Evolutionary conservation across 257 asterid genomes (phyloP).

Genomic region (Solanum etuberosum): DNA sequence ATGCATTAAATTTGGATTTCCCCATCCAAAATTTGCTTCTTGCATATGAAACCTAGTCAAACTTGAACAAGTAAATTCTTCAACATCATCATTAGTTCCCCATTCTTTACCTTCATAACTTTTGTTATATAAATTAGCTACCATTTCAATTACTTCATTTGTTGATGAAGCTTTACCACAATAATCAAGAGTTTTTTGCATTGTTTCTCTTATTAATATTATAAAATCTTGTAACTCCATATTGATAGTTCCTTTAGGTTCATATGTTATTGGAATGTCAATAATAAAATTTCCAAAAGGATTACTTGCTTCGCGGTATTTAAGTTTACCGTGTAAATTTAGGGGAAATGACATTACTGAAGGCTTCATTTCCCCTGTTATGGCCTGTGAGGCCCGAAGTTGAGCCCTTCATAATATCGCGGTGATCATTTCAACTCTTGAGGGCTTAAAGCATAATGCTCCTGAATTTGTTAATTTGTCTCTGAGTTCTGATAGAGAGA

Average conservation of each 20-base stretch:
- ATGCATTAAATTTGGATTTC: neutral
- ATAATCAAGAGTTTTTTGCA: neutral
- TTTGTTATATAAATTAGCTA: neutral
- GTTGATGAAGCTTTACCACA: neutral
- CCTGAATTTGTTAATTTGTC: neutral
- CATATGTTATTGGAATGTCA: neutral
- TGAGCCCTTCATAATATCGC: neutral
- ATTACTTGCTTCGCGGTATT: neutral
- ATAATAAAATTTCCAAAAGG: constrained; percentile 3
- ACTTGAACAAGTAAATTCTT: neutral
- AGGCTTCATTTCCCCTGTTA: neutral
- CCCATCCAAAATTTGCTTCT: neutral
- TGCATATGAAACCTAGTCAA: neutral
- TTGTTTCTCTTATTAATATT: neutral
- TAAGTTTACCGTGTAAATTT: neutral
- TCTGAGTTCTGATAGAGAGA: neutral
- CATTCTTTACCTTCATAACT: neutral
- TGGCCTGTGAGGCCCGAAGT: neutral
- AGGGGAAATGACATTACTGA: neutral
- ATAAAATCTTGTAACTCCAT: neutral
- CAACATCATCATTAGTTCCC: neutral
- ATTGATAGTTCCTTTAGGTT: neutral
- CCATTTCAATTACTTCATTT: neutral
- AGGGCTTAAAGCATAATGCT: neutral
- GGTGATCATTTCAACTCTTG: neutral